phyloP scores from a whole-genome alignment of 1,139 yeast species.

The Candida dubliniensis region DNA sequence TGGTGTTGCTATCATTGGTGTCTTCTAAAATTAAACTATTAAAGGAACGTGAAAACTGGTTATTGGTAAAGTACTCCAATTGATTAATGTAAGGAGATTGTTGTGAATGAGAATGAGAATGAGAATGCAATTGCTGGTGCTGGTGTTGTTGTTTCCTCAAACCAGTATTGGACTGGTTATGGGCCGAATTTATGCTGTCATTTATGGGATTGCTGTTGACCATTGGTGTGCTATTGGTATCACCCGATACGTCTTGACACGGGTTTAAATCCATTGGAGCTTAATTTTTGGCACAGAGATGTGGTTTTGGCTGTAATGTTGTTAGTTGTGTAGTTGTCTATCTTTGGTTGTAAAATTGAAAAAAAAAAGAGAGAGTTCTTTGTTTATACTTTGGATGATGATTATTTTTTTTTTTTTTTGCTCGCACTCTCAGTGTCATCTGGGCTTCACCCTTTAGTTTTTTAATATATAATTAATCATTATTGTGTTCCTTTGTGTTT shows the following conservation, averaged over 20 bases:
- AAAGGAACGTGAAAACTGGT: constrained; percentile 46
- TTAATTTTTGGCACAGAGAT: background rate
- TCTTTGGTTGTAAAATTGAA: constrained; percentile 6
- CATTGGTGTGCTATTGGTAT: constrained; percentile 2
- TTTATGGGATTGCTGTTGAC: constrained; percentile 1
- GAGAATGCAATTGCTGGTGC: background rate
- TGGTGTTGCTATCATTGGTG: constrained; percentile 4
- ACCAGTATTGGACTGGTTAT: background rate
- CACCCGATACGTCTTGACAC: constrained; percentile 3
- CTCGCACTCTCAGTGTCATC: background rate
- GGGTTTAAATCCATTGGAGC: constrained; percentile 5
- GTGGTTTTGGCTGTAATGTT: background rate
- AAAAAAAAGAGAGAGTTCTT: background rate
- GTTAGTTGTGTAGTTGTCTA: background rate
- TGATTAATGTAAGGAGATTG: constrained; percentile 15
- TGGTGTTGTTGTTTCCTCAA: constrained; percentile 3
- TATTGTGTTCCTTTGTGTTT: background rate
- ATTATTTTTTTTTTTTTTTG: background rate
- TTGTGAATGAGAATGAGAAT: constrained; percentile 6
- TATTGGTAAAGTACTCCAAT: constrained; percentile 41
- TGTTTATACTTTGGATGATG: constrained; percentile 4
- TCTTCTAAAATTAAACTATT: constrained; percentile 48
- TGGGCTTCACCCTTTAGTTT: background rate
- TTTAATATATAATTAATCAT: no score
- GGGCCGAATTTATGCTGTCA: constrained; percentile 5